Evolutionary conservation across 768 basidiomycete genomes (phyloP).

Genomic region (Pisolithus tinctorius): DNA sequence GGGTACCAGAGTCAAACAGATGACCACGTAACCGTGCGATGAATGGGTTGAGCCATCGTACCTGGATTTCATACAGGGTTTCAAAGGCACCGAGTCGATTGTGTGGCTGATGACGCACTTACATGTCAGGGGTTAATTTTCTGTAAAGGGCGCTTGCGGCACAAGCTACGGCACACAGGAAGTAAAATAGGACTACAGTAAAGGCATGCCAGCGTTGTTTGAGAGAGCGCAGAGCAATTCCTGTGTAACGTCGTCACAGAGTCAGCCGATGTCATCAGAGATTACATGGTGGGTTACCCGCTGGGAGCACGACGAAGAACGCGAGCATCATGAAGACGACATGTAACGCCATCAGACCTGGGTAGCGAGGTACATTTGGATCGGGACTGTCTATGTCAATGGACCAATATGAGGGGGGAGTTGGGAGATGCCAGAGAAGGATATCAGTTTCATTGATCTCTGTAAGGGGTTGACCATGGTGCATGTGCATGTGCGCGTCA

Average conservation of each 20-base stretch:
- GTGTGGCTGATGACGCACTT: constrained; percentile 23
- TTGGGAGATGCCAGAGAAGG: constrained; percentile 54
- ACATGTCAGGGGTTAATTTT: constrained; percentile 81
- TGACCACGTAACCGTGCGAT: constrained; percentile 51
- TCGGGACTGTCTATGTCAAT: constrained; percentile 61
- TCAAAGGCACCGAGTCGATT: background rate
- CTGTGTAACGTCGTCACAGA: constrained; percentile 32
- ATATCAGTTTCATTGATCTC: constrained; percentile 76
- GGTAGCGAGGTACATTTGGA: constrained; percentile 41
- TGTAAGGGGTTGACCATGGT: constrained; percentile 42
- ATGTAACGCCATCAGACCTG: constrained; percentile 70
- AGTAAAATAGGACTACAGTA: constrained; percentile 58
- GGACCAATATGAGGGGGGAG: constrained; percentile 78
- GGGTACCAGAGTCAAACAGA: constrained; percentile 40
- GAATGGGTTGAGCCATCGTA: constrained; percentile 63
- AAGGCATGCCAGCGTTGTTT: constrained; percentile 60
- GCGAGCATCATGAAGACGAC: constrained; percentile 68
- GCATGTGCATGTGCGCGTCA: constrained; percentile 40
- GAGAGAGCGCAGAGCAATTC: constrained; percentile 72
- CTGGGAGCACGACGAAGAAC: constrained; percentile 78
- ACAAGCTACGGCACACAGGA: constrained; percentile 55
- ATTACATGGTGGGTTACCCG: constrained; percentile 40
- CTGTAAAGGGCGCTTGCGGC: constrained; percentile 63
- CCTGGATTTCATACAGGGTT: constrained; percentile 35
- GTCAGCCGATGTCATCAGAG: background rate